A percentile compares a stretch with the other conserved stretches of the same genome.
Conservation (phyloP, 345 rosid genomes). For the Psidium friedrichsthalianum region DNA sequence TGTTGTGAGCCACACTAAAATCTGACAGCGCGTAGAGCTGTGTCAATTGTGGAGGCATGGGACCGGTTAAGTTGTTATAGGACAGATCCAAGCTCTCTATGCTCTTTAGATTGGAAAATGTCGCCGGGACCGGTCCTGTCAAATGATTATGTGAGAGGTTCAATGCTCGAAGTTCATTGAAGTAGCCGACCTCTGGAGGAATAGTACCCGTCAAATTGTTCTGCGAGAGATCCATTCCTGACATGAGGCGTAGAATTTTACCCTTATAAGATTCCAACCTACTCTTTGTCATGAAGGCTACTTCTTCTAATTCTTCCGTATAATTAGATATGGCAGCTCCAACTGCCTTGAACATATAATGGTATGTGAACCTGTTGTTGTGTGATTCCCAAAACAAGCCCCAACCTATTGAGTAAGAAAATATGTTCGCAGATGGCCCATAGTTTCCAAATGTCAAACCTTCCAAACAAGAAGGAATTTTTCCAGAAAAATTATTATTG, state of each 20-base stretch:
- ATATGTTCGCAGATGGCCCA: no score
- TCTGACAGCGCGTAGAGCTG: neutral
- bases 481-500: neutral
- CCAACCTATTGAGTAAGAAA: accelerated
- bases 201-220: conserved; percentile 21
- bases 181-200: conserved; percentile 11
- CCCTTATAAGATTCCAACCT: conserved; percentile 1
- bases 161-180: neutral
- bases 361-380: accelerated
- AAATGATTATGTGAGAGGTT: conserved; percentile 23
- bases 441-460: neutral
- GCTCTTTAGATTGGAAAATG: neutral
- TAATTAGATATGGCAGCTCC: accelerated
- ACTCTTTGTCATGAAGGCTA: conserved; percentile 2
- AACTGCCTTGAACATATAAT: no score
- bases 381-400: accelerated
- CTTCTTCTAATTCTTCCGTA: neutral
- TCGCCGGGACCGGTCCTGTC: neutral
- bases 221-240: conserved; percentile 22
- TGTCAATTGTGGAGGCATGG: neutral
- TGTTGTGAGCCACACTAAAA: conserved; percentile 10
- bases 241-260: neutral
- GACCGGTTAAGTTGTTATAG: neutral
- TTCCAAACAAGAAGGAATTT: neutral
- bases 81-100: neutral